phyloP scores from a whole-genome alignment of 106 monocot genomes.

The Apostasia ramifera region DNA sequence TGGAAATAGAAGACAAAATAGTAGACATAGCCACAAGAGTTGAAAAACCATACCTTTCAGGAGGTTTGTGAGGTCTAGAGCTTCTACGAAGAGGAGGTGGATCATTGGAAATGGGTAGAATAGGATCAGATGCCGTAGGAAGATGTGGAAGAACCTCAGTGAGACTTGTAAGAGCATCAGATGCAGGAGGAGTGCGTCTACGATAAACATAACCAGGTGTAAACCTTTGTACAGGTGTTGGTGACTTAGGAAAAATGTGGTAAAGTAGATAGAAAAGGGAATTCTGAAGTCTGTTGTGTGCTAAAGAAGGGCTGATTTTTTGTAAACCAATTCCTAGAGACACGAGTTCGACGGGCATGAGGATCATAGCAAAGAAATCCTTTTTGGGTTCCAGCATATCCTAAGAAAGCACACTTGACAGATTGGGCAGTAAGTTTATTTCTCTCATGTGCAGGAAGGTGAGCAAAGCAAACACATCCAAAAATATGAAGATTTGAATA shows the following conservation, averaged over 20 bases:
- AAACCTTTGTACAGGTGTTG: not conserved
- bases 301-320: not conserved
- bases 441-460: constrained; percentile 2
- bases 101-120: not conserved
- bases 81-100: not conserved
- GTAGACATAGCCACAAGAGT: not conserved
- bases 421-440: constrained; percentile 7
- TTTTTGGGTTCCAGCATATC: constrained; percentile 4
- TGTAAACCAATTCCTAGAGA: no score
- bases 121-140: not conserved
- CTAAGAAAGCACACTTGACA: constrained; percentile 6
- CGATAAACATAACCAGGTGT: not conserved
- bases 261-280: not conserved
- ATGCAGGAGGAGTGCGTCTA: not conserved
- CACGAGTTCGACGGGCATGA: not conserved
- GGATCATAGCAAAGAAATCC: constrained; percentile 9
- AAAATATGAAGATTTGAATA: not conserved
- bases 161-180: not conserved
- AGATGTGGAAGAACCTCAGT: not conserved
- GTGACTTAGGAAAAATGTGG: not conserved
- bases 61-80: not conserved
- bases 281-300: not conserved
- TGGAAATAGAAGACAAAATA: not conserved
- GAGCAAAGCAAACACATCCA: constrained; percentile 11
- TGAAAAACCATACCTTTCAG: not conserved